Base-by-base conservation (phyloP, 257 asterid species). In the Misopates orontium region DNA sequence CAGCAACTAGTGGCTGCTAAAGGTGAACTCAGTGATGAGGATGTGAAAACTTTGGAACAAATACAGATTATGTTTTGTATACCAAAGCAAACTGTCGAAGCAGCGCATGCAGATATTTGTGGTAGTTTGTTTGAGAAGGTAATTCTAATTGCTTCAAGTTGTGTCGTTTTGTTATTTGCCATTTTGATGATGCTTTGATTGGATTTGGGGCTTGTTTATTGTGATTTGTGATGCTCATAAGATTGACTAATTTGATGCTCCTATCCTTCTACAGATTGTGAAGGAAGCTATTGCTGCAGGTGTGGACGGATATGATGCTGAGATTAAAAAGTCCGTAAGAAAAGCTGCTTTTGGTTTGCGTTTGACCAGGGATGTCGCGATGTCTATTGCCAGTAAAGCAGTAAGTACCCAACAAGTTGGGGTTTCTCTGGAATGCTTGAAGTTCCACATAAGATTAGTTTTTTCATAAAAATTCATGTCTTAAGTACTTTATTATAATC, bases 51-150 rank as follows among this genome's bases (percentile, higher is more conserved):
- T 19, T 74, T 90, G 83, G 95, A 94, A 64, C 83, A 86, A 82
- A 75, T 94, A 69, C 99, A 88, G 78, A 80, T 88, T 58, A 86
- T 88, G 90, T 88, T 94, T 68, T 90, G 97, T 80, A 83, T 90
- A 56, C 95, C 88, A 32, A 94, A 86, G 79, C 85, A 88, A 82
- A 88, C 99, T 19, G 95, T 90, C 50, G 99, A 94, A 78, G 83
- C 88, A 63, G 95, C 87, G 66, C 96, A 94, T 68, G 87, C 91
- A 57, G 96, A 86, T 77, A 90, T 94, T 51, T 94, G 99, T 70
- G 99, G 99, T 67, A 78, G 84, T 71, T 79, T 88, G 79, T 94
- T 94, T 76, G 97, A 94, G 78, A 94, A 90, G 97, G 97, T 93
- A 74, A 82, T 63, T 44, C 10, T 53, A 53, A 60, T 47, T 47